Evolutionary conservation across 805 yeast genomes (phyloP), one percentile per base, ranked within the genome.

Genomic region (Yarrowia deformans): DNA sequence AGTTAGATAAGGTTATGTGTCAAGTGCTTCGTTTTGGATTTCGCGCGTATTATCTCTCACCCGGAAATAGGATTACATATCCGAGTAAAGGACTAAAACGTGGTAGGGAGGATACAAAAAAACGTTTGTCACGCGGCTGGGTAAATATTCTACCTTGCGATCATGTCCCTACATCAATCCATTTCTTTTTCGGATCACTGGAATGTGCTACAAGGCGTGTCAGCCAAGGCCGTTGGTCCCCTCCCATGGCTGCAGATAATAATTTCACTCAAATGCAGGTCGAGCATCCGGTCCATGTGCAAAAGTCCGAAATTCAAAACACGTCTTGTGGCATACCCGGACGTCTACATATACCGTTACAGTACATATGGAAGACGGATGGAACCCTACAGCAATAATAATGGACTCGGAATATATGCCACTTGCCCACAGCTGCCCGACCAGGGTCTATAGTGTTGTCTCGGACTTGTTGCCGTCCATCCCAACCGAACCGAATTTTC

Each of bases 21-120:
- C 63, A 56, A 56, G 63, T 56, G 63, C 63, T 39, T 48, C 48
- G 63, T 56, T 56, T 56, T 40, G 61, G 61, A 39, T 55, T 55
- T 55, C 61, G 61, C 61, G 61, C 61, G 61, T 55, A 55, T 55
- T 56, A 56, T 56, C 63, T 56, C 46, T 56, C 63, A 56, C 60
- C n/a, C 63, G 48, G 48, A 56, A 56, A 56, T 56, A 56, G 63
- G 48, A 56, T 56, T 56, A 29, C 48, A 56, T 56, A 56, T 56
- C 63, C 63, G 63, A 56, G 63, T 56, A 56, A 56, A 56, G 63
- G 48, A 8, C 37, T 49, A 49, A 56, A 37, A 54, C 9, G 45
- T 14, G 34, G 18, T 16, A 37, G 14, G 35, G 45, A 9, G 4
- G 18, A 14, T 37, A 9, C 45, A 39, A 54, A 39, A 54, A 35